Conservation (phyloP, 768 basidiomycete genomes). For the Hypholoma sublateritium region DNA sequence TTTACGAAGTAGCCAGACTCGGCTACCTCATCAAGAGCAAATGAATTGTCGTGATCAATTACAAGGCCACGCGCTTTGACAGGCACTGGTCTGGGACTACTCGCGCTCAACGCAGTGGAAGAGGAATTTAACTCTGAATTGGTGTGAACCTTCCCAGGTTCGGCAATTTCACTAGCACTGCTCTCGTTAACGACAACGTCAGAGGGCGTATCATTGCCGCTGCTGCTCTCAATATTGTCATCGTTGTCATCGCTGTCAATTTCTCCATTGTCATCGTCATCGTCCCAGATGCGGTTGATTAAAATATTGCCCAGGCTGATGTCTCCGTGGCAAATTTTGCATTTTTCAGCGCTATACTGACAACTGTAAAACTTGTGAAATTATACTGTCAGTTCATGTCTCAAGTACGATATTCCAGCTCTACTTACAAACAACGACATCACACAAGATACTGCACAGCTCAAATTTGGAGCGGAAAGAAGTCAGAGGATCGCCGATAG, state of each 20-base stretch:
- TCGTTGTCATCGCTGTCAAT: not conserved
- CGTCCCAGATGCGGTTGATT: not conserved
- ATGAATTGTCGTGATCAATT: not conserved
- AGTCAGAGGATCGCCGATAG: constrained; percentile 1
- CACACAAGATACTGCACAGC: not conserved
- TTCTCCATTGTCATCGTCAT: not conserved
- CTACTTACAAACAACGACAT: not conserved
- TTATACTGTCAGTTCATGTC: not conserved
- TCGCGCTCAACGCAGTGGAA: not conserved
- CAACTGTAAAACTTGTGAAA: not conserved
- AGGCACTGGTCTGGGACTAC: not conserved
- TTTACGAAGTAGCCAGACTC: not conserved
- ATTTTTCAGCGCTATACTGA: constrained; percentile 4
- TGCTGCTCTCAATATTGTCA: not conserved
- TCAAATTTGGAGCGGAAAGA: constrained; percentile 2
- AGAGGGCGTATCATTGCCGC: not conserved
- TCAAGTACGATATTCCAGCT: not conserved
- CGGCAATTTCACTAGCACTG: not conserved
- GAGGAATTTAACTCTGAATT: not conserved
- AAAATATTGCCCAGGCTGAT: not conserved
- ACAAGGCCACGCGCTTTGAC: not conserved
- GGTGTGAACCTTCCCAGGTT: not conserved
- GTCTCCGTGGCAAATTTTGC: not conserved
- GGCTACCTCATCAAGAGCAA: not conserved
- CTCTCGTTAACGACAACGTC: not conserved